A percentile compares a stretch with the other conserved stretches of the same genome.
Conservation (phyloP, 2,329 filamentous ascomycete species). For the Pezicula neosporulosa region DNA sequence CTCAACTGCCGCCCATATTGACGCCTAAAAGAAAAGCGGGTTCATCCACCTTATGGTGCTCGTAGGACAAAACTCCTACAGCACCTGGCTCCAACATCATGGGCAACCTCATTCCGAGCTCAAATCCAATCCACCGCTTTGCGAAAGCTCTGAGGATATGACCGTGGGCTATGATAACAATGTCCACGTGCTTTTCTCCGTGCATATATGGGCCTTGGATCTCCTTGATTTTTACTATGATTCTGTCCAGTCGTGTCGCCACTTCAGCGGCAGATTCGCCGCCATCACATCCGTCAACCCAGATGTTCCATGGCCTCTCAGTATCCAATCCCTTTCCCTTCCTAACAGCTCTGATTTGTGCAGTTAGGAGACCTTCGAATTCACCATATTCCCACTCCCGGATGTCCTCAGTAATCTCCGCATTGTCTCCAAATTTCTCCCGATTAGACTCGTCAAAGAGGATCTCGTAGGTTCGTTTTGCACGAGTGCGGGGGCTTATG, state of each 20-base stretch:
- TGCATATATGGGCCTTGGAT: constrained; percentile 43
- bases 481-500: constrained; percentile 43
- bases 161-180: constrained; percentile 42
- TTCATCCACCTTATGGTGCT: constrained; percentile 32
- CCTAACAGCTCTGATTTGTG: constrained; percentile 37
- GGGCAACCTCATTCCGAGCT: constrained; percentile 26
- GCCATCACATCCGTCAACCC: constrained; percentile 47
- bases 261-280: constrained; percentile 47
- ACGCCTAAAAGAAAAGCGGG: constrained; percentile 33
- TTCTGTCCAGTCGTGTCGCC: constrained; percentile 40
- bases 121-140: constrained; percentile 49
- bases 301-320: constrained; percentile 47
- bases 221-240: constrained; percentile 45
- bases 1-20: constrained; percentile 23
- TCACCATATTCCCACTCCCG: constrained; percentile 48
- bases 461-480: constrained; percentile 41
- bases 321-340: constrained; percentile 38
- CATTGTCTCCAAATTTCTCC: constrained; percentile 16
- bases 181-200: constrained; percentile 40
- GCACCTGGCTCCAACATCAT: constrained; percentile 36
- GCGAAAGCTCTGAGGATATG: constrained; percentile 53
- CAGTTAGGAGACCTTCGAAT: constrained; percentile 44
- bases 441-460: constrained; percentile 32
- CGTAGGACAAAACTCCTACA: constrained; percentile 33
- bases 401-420: constrained; percentile 38